Conservation (phyloP, 768 basidiomycete genomes). For the Leccinellum rugosiceps region DNA sequence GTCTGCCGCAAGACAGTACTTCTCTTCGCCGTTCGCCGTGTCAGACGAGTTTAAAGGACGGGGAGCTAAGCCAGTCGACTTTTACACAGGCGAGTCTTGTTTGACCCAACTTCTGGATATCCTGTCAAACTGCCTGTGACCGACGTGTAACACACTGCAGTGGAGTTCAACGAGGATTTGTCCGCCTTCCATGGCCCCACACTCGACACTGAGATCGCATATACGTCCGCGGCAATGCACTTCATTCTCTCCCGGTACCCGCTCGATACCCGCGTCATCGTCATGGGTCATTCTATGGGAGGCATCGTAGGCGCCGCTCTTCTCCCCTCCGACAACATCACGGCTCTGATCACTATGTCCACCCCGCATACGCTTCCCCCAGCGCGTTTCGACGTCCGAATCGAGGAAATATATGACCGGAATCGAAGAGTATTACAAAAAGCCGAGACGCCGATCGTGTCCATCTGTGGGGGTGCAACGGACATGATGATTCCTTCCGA, state of each 20-base stretch:
- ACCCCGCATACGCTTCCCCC: constrained; percentile 89
- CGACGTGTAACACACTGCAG: constrained; percentile 25
- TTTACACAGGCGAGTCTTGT: constrained; percentile 69
- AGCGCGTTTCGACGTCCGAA: constrained; percentile 77
- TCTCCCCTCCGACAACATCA: constrained; percentile 62
- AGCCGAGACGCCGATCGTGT: constrained; percentile 67
- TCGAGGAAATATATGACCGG: constrained; percentile 67
- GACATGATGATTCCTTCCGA: constrained; percentile 94
- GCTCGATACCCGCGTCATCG: constrained; percentile 55
- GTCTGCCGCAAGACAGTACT: constrained; percentile 81
- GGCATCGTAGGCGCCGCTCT: constrained; percentile 85
- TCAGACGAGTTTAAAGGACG: constrained; percentile 51
- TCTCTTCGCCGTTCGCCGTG: constrained; percentile 53
- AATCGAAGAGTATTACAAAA: constrained; percentile 39
- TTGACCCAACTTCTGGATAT: neutral
- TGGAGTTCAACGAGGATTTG: constrained; percentile 96
- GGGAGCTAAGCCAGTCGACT: constrained; percentile 61
- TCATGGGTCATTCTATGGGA: constrained; percentile 98
- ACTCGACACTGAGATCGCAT: constrained; percentile 75
- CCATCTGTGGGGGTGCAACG: constrained; percentile 87
- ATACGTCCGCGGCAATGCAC: constrained; percentile 64
- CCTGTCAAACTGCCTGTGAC: no score
- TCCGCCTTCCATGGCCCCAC: constrained; percentile 94
- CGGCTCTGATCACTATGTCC: constrained; percentile 91
- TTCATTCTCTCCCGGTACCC: constrained; percentile 82